phyloP scores from a whole-genome alignment of 148 eudicot species.

The Fagopyrum homotropicum region DNA sequence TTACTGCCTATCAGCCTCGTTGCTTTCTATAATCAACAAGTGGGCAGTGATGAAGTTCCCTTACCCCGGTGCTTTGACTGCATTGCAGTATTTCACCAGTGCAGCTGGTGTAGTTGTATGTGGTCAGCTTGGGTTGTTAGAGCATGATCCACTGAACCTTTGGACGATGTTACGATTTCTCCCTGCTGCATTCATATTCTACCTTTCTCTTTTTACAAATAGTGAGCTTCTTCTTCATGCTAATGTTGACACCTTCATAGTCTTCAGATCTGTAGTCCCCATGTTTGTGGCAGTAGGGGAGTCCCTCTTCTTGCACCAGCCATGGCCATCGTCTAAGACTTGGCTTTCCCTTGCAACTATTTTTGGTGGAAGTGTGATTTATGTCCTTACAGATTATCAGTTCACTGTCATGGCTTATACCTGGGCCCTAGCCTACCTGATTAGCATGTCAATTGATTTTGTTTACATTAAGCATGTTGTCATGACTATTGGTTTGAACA shows the following conservation, averaged over 20 bases:
- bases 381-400: constrained; percentile 87
- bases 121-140: constrained; percentile 54
- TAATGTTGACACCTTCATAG: constrained; percentile 91
- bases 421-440: constrained; percentile 93
- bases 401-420: constrained; percentile 80
- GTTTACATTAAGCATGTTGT: constrained; percentile 98
- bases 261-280: constrained; percentile 91
- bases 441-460: constrained; percentile 95
- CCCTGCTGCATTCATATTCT: constrained; percentile 91
- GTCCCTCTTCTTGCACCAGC: constrained; percentile 79
- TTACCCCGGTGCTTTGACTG: constrained; percentile 89
- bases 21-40: constrained; percentile 87
- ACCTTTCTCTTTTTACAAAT: constrained; percentile 91
- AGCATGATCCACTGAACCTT: constrained; percentile 66
- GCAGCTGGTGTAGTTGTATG: constrained; percentile 66
- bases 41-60: constrained; percentile 98
- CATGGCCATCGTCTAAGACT: constrained; percentile 84
- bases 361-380: constrained; percentile 83
- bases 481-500: constrained; percentile 86
- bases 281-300: constrained; percentile 96
- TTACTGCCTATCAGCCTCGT: constrained; percentile 86
- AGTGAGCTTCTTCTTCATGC: constrained; percentile 98
- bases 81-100: constrained; percentile 89
- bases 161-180: constrained; percentile 82
- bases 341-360: constrained; percentile 85